Conservation (phyloP, 129 eudicot species). For the Apium graveolens region DNA sequence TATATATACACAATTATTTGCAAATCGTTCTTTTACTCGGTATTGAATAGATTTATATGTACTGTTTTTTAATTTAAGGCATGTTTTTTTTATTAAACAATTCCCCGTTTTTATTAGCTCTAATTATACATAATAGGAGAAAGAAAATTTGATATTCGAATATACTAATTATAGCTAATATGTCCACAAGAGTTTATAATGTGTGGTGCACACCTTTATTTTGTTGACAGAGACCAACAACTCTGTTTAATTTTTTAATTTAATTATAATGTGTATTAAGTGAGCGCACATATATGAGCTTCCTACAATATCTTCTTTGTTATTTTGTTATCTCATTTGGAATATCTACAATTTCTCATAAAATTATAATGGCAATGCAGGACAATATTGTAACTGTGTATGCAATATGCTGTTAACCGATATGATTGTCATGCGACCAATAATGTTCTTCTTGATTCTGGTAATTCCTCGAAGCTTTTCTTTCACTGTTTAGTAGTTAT, state of each 20-base stretch:
- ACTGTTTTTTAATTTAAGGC: not conserved
- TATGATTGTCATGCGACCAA: not conserved
- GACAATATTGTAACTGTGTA: not conserved
- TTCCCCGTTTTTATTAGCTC: not conserved
- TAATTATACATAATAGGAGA: not conserved
- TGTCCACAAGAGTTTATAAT: no score
- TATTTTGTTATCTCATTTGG: not conserved
- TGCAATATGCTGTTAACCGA: not conserved
- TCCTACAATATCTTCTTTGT: no score
- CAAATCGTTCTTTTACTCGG: not conserved
- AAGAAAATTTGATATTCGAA: no score
- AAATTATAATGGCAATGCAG: not conserved
- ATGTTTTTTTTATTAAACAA: not conserved
- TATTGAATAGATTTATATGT: not conserved
- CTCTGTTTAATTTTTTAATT: no score
- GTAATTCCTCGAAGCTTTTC: not conserved
- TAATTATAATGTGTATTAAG: no score
- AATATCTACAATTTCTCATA: not conserved
- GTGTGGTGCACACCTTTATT: no score
- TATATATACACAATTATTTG: not conserved
- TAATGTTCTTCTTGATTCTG: not conserved
- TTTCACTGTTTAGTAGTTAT: no score
- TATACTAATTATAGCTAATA: no score
- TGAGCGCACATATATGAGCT: no score
- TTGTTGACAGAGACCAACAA: no score